A percentile compares a stretch with the other conserved stretches of the same genome.
These are phyloP conservation scores for Debaryomyces nepalensis DNA, from an alignment of 1,139 yeast species.

Conservation along the genomic window DNA sequence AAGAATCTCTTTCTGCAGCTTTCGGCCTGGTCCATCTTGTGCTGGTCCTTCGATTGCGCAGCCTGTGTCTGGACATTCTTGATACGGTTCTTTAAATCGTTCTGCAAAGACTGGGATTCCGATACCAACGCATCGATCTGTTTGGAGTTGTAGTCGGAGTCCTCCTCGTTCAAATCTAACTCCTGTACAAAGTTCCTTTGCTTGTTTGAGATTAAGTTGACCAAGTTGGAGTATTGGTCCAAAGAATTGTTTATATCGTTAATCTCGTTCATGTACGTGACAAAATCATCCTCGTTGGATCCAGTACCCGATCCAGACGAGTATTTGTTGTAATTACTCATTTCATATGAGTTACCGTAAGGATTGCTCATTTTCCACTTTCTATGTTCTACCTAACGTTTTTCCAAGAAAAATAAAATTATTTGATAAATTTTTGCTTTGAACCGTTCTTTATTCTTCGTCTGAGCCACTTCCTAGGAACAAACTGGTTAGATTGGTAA, in stretches of 20 bases:
- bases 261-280: constrained; percentile 79
- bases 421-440: neutral
- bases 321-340: constrained; percentile 38
- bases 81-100: constrained; percentile 73
- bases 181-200: constrained; percentile 87
- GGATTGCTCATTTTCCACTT: constrained; percentile 31
- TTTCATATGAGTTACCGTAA: constrained; percentile 38
- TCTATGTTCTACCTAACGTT: constrained; percentile 3
- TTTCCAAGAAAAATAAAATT: neutral
- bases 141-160: constrained; percentile 68
- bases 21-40: constrained; percentile 90
- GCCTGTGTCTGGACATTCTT: constrained; percentile 70
- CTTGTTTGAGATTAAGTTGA: constrained; percentile 77
- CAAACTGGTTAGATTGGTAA: constrained; percentile 1
- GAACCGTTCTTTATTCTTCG: neutral
- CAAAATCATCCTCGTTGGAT: constrained; percentile 60
- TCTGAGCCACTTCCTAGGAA: neutral
- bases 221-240: constrained; percentile 76
- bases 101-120: constrained; percentile 81
- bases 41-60: constrained; percentile 70
- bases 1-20: constrained; percentile 85
- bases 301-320: constrained; percentile 19
- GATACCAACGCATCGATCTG: constrained; percentile 78
- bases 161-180: constrained; percentile 73
- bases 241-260: constrained; percentile 81